These are phyloP conservation scores for Ascosphaera apis DNA, from an alignment of 2,329 filamentous ascomycete species.

Conservation along the genomic window DNA sequence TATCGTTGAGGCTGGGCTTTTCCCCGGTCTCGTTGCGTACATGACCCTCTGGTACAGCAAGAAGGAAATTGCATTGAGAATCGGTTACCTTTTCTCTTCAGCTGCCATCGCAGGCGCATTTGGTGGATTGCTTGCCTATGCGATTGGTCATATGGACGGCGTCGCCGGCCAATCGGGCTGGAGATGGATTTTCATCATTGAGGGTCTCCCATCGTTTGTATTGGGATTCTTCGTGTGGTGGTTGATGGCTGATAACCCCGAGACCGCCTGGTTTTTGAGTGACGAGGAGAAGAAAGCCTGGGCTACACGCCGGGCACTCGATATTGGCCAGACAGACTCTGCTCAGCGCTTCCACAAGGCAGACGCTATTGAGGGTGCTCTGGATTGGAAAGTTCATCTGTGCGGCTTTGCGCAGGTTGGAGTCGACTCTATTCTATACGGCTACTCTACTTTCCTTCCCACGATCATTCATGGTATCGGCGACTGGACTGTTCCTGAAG, in stretches of 20 bases:
- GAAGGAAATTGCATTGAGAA: conserved; percentile 45
- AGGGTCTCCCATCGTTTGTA: conserved; percentile 33
- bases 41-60: conserved; percentile 58
- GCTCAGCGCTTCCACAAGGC: conserved; percentile 32
- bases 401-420: conserved; percentile 51
- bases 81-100: conserved; percentile 43
- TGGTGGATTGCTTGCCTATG: conserved; percentile 51
- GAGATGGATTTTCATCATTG: conserved; percentile 44
- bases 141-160: conserved; percentile 50
- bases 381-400: conserved; percentile 53
- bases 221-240: conserved; percentile 33
- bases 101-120: conserved; percentile 48
- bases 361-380: conserved; percentile 43
- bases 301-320: conserved; percentile 23
- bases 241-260: conserved; percentile 42
- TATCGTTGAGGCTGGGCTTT: conserved; percentile 44
- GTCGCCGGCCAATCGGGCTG: conserved; percentile 40
- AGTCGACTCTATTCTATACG: conserved; percentile 54
- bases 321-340: conserved; percentile 26
- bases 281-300: conserved; percentile 37
- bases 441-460: conserved; percentile 54
- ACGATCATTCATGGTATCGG: conserved; percentile 54
- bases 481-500: conserved; percentile 36
- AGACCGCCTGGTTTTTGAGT: conserved; percentile 37
- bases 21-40: conserved; percentile 44